These are phyloP conservation scores for Buddleja alternifolia DNA, from an alignment of 257 asterid genomes.

Conservation along the genomic window DNA sequence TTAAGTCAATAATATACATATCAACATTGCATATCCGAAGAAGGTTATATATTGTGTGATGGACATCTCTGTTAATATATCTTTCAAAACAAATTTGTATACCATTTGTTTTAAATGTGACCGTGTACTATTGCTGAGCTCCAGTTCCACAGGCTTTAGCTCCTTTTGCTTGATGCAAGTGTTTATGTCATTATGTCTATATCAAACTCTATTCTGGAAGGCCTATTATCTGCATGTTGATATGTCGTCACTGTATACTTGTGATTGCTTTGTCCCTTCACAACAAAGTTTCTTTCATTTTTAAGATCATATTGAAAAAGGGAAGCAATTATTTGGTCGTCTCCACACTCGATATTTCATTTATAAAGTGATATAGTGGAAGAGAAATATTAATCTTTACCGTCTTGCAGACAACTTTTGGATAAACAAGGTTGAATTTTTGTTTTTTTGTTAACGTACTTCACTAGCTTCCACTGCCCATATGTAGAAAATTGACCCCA, in stretches of 20 bases:
- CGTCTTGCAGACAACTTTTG: not conserved
- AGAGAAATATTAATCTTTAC: not conserved
- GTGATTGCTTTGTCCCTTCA: not conserved
- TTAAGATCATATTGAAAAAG: not conserved
- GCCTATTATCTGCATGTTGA: conserved; percentile 9
- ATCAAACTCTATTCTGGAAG: not conserved
- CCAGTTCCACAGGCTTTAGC: not conserved
- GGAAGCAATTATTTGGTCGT: not conserved
- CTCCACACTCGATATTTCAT: not conserved
- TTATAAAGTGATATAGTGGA: not conserved
- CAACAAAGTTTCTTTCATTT: not conserved
- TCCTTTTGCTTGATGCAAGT: not conserved
- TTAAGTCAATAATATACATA: not conserved
- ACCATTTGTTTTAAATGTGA: not conserved
- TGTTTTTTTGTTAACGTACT: not conserved
- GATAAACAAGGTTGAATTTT: not conserved
- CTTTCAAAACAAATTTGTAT: not conserved
- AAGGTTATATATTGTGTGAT: not conserved
- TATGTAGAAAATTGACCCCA: not conserved
- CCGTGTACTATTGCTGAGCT: not conserved
- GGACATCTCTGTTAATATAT: not conserved
- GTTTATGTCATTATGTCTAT: not conserved
- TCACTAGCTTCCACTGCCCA: not conserved
- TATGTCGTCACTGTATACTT: not conserved
- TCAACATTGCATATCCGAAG: not conserved